Base-by-base conservation (phyloP, 352 stramenopile genomes). In the Phytophthora brassicae region DNA sequence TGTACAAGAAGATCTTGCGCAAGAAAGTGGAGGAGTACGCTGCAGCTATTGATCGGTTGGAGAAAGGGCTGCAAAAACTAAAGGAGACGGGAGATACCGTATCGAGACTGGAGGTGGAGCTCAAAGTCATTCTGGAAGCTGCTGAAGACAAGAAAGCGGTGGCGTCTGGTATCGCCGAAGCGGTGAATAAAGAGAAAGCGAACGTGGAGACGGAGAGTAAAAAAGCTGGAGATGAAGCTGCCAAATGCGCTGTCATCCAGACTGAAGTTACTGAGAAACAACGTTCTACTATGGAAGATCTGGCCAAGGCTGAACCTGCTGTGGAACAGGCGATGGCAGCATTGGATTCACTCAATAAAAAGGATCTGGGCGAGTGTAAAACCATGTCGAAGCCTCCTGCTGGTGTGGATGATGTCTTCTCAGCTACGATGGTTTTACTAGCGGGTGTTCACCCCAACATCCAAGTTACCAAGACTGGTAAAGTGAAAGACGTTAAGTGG, bases 401-500 rank as follows among this genome's bases (percentile, higher is more conserved):
- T 16, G 94, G 94, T 55, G 92, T 98, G 23, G 95, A 98, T 61
- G 95, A 98, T 49, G 90, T 98, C 57, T 98, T 98, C 36, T 88
- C 78, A 9, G 87, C 87, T 6, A 94, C 85, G 7, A 98, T 98
- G 95, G 89, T 97, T 29, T 76, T 98, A 22, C 79, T 98, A 36
- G 93, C 96, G 13, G 94, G 92, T 42, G 94, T 99, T 24, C 93
- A 98, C 51, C 94, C 95, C 3, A 96, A 95, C 51, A 79, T 99
- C 4, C 79, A 96, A 54, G 73, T 98, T 6, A 92, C 92, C 19
- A 98, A 98, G 71, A 97, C 86, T 20, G 94, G 87, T 42, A 98
- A 98, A 68, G 94, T 98, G 19, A 98, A 99, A 64, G 94, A 98
- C 60, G 86, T 90, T 52, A 95, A 92, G 58, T 98, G 95, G 95